Base-by-base conservation (phyloP, 208 protist genomes). In the Endotrypanum monterogeii region DNA sequence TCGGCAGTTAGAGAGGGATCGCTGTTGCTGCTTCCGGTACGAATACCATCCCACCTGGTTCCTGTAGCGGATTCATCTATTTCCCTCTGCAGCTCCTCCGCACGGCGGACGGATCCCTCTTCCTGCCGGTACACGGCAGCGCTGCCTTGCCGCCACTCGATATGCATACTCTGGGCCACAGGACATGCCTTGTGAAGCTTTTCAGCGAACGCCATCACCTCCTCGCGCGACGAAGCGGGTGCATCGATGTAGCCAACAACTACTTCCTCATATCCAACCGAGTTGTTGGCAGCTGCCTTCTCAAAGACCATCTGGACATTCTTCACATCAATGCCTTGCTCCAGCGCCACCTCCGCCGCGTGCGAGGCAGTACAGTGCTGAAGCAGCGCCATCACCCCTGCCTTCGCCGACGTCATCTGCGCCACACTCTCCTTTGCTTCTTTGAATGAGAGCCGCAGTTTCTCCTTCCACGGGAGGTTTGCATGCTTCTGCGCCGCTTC, bases 181-280 rank as follows among this genome's bases (percentile, higher is more conserved):
- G 89, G 89, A 57, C 92, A 96, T 16, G 83, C 83, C 73, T 90
- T 93, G 37, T 92, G 80, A 56, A 96, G 71, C 55, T 85, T 84
- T 60, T 88, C 80, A 6, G 90, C 89, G 81, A 94, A 96, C 25
- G 72, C 85, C 82, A 89, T 85, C 66, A 95, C 83, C 74, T 96
- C 87, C 73, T 89, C 90, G 23, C 84, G 78, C 0, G 85, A 85
- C 0, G 87, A 88, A 8, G 66, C 57, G 5, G 92, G 92, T 5
- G 92, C 92, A 46, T 94, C 90, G 66, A 96, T 96, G 82, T 94
- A 94, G 63, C 92, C 92, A 7, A 96, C 90, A 3, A 96, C 87
- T 4, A 92, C 83, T 28, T 79, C 74, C 30, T 92, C 86, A n/a
- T 83, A 70, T 20, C 79, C 83, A 2, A 93, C 78, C 12, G 72